Conservation (phyloP, 345 rosid species). For the Eucalyptus cloeziana region DNA sequence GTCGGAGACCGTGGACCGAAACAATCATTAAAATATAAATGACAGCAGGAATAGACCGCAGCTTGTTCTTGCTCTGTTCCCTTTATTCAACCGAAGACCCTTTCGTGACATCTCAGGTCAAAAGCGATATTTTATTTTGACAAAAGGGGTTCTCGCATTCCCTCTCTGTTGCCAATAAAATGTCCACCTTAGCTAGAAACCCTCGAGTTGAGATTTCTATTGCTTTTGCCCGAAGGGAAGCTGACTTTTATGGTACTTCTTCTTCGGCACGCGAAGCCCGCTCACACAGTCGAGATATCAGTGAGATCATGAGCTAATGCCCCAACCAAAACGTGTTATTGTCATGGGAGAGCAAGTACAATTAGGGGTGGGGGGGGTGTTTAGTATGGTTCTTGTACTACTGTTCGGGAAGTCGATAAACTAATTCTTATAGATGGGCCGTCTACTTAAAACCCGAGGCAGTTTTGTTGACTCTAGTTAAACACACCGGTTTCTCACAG, state of each 20-base stretch:
- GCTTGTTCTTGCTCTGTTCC: not conserved
- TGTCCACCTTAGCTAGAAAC: not conserved
- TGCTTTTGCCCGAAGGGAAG: not conserved
- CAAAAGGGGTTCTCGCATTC: not conserved
- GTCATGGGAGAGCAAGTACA: not conserved
- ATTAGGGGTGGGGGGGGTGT: not conserved
- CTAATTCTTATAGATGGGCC: not conserved
- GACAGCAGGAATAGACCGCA: not conserved
- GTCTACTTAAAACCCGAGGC: rapidly evolving
- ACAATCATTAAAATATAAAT: not conserved
- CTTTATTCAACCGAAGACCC: not conserved
- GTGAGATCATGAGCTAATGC: not conserved
- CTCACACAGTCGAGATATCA: not conserved
- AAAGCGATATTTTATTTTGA: not conserved
- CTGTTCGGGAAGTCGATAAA: not conserved
- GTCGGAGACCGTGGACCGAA: not conserved
- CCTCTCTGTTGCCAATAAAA: not conserved
- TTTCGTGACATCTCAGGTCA: not conserved
- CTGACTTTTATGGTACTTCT: not conserved
- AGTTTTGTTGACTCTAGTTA: not conserved
- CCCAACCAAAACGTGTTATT: not conserved
- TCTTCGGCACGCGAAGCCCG: not conserved
- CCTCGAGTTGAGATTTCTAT: not conserved
- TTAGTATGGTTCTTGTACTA: not conserved
- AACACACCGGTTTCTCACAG: rapidly evolving